Evolutionary conservation across 331 rosid genomes (phyloP).

Genomic region (Pyracantha coccinea): DNA sequence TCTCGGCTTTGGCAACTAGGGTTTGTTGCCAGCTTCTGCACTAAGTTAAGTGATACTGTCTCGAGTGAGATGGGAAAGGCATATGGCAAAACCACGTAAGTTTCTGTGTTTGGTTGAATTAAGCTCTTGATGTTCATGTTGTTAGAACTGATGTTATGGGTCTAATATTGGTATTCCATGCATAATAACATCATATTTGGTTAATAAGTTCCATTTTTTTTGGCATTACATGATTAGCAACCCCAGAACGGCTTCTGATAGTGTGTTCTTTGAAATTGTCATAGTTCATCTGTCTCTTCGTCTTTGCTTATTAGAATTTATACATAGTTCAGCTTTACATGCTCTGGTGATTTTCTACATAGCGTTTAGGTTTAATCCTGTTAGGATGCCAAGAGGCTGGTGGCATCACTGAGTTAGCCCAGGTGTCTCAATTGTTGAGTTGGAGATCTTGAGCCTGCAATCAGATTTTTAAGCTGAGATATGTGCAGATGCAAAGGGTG

Average conservation of each 20-base stretch:
- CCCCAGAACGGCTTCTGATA: not conserved
- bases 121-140: not conserved
- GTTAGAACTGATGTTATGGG: not conserved
- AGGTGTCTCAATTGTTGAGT: too few species aligned
- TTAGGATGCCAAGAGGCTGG: too few species aligned
- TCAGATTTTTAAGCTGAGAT: too few species aligned
- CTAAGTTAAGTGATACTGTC: constrained; percentile 93
- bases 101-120: not conserved
- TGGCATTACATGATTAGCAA: not conserved
- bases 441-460: too few species aligned
- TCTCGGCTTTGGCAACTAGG: constrained; percentile 78
- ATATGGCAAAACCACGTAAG: constrained; percentile 88
- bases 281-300: not conserved
- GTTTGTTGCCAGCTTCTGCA: constrained; percentile 92
- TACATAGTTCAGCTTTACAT: not conserved
- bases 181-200: not conserved
- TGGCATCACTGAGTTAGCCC: too few species aligned
- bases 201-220: not conserved
- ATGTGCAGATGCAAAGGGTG: too few species aligned
- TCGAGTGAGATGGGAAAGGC: constrained; percentile 99
- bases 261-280: not conserved
- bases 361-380: not conserved
- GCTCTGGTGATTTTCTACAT: not conserved
- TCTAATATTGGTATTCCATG: not conserved
- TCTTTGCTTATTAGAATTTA: not conserved